phyloP scores from a whole-genome alignment of 116 monocot genomes.

The Papilionanthe hybrid region DNA sequence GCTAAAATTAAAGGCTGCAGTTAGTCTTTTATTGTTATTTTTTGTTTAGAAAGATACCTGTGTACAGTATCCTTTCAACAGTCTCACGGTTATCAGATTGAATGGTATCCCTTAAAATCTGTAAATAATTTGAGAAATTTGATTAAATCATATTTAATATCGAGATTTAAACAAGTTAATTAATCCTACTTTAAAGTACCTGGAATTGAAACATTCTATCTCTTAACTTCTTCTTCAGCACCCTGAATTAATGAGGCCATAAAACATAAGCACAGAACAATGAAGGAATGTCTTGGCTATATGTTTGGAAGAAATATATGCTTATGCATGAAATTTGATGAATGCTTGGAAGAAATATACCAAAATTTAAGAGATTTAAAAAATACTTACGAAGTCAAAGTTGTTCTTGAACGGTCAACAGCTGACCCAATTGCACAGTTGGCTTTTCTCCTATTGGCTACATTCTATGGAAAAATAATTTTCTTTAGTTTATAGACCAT shows the following conservation, averaged over 20 bases:
- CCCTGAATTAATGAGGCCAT: slow-evolving; percentile 19
- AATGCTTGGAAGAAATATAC: too few relatives aligned
- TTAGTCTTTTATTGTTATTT: too few relatives aligned
- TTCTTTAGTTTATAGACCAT: not conserved
- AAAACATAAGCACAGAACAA: not conserved
- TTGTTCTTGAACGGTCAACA: slow-evolving; percentile 61
- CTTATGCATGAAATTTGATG: too few relatives aligned
- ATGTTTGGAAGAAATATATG: not conserved
- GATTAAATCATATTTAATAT: not conserved
- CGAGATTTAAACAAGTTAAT: not conserved
- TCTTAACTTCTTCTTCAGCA: slow-evolving; percentile 62
- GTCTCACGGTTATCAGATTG: slow-evolving; percentile 67
- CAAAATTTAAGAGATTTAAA: not conserved
- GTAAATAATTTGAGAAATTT: not conserved
- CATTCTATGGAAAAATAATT: slow-evolving; percentile 33
- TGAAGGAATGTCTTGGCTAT: not conserved
- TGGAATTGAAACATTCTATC: slow-evolving; percentile 65
- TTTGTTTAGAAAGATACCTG: slow-evolving; percentile 29
- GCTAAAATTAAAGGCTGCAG: too few relatives aligned
- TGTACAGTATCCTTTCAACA: slow-evolving; percentile 60
- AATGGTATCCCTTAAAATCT: slow-evolving; percentile 55
- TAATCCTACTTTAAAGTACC: slow-evolving; percentile 24
- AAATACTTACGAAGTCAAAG: slow-evolving; percentile 71
- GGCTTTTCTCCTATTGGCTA: slow-evolving; percentile 46
- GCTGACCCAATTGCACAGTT: slow-evolving; percentile 60